Evolutionary conservation across 176 grass and related monocot genomes (phyloP), one percentile per base, ranked within the genome.

Genomic region (Phoenix dactylifera): DNA sequence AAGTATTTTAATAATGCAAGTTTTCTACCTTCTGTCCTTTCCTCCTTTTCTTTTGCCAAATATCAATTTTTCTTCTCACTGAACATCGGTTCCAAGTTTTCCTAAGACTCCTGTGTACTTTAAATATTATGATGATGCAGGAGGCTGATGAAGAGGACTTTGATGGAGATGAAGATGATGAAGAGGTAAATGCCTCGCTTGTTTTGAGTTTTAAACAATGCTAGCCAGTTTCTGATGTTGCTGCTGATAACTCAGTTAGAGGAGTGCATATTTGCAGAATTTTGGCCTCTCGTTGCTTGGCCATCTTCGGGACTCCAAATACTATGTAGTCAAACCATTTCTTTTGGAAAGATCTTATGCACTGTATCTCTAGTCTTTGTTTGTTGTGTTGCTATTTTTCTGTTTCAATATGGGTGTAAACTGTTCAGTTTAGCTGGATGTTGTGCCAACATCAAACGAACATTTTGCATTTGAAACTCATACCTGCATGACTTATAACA

Each of bases 1-100:
- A 95, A 90, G 75, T 87, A 72, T 59, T 95, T 95, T 52, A 95
- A 95, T 65, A 90, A 95, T 59, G 79, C 76, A 24, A 25, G 79
- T 71, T 64, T 72, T 18, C 16, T 28, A 23, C 54, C 6, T 24
- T 51, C 35, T 59, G 25, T 39, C 25, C 2, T 54, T 62, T 32
- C 9, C 35, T 35, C 26, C 12, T 63, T 67, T 39, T 22, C 22
- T 51, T 66, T 9, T 26, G 29, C 16, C 1, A 44, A 44, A 9
- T 44, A 44, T 30, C 28, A 44, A 44, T 44, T 2, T 44, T 44
- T 44, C 35, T 44, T 44, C 35, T 44, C 3, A 14, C 35, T 14
- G 35, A 44, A 44, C 35, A 44, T 44, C 10, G 2, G 7, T 44
- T 44, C 9, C 10, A 12, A 44, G 10, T 60, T 60, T 19, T 15